phyloP scores from a whole-genome alignment of 23 red algal genomes.

The Gracilaria vermiculophylla region DNA sequence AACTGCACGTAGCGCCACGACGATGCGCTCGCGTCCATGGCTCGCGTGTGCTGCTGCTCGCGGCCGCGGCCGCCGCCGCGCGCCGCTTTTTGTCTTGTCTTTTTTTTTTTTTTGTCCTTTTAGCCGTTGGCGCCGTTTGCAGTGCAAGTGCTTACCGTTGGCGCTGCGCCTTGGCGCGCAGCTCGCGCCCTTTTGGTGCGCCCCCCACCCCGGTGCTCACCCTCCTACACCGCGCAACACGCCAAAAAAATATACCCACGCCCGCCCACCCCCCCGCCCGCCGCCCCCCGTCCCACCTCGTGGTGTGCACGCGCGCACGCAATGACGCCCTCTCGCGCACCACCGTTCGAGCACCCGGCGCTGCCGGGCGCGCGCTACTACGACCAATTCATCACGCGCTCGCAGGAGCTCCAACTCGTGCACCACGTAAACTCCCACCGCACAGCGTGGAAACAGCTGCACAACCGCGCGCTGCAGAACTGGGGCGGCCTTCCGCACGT shows the following conservation, averaged over 20 bases:
- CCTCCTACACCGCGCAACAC: too few species aligned
- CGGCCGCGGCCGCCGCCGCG: too few species aligned
- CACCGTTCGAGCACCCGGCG: not conserved
- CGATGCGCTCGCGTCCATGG: not conserved
- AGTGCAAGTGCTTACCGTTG: too few species aligned
- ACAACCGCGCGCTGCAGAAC: constrained; percentile 58
- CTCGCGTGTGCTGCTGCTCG: not conserved
- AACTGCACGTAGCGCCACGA: not conserved
- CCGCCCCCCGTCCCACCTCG: too few species aligned
- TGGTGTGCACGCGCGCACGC: not conserved
- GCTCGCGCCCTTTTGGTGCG: too few species aligned
- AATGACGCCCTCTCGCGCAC: not conserved
- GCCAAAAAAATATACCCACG: too few species aligned
- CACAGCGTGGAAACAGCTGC: constrained; percentile 43
- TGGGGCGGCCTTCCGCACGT: constrained; percentile 76
- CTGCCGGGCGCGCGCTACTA: constrained; percentile 26
- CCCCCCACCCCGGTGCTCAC: too few species aligned
- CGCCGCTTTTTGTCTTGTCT: too few species aligned
- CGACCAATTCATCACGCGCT: constrained; percentile 26
- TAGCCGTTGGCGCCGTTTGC: too few species aligned
- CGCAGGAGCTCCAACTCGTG: constrained; percentile 5
- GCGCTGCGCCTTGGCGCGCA: too few species aligned
- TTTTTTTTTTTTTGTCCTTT: too few species aligned
- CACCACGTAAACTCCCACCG: constrained; percentile 8
- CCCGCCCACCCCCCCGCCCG: too few species aligned